Percentiles rank a stretch among this genome's conserved stretches.
Conservation (phyloP, 2,329 filamentous ascomycete species). For the Fusarium camptoceras region DNA sequence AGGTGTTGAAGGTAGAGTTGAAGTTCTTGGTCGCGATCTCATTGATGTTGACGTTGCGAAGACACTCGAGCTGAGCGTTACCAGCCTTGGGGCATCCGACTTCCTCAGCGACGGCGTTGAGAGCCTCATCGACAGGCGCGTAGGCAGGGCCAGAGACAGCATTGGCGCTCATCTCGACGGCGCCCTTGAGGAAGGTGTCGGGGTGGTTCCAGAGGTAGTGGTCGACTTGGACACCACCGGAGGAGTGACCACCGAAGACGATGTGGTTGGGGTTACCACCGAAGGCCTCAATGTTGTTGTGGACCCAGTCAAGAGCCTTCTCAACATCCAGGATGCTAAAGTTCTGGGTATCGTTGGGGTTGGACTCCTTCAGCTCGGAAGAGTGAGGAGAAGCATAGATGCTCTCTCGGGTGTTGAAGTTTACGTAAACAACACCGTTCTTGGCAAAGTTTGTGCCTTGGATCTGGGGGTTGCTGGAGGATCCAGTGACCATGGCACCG, state of each 20-base stretch:
- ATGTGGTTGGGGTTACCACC: slow-evolving; percentile 59
- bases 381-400: slow-evolving; percentile 59
- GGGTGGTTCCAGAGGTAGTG: slow-evolving; percentile 58
- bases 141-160: slow-evolving; percentile 55
- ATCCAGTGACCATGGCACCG: slow-evolving; percentile 48
- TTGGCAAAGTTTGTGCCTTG: slow-evolving; percentile 53
- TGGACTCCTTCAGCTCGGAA: slow-evolving; percentile 47
- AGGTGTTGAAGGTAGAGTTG: slow-evolving; percentile 53
- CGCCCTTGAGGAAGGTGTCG: slow-evolving; percentile 52
- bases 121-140: slow-evolving; percentile 52
- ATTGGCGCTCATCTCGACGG: slow-evolving; percentile 58
- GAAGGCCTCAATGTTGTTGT: slow-evolving; percentile 51
- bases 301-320: slow-evolving; percentile 45
- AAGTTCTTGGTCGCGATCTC: slow-evolving; percentile 42
- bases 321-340: slow-evolving; percentile 45
- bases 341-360: slow-evolving; percentile 41
- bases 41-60: slow-evolving; percentile 47
- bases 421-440: slow-evolving; percentile 53
- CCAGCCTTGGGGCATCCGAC: slow-evolving; percentile 51
- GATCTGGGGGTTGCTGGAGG: slow-evolving; percentile 55
- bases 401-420: slow-evolving; percentile 57
- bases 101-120: slow-evolving; percentile 53
- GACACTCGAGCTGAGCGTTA: slow-evolving; percentile 52
- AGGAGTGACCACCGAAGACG: slow-evolving; percentile 58
- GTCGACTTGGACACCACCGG: slow-evolving; percentile 53